These are phyloP conservation scores for Paraphoma chrysanthemicola DNA, from an alignment of 2,329 filamentous ascomycete species.

Conservation along the genomic window DNA sequence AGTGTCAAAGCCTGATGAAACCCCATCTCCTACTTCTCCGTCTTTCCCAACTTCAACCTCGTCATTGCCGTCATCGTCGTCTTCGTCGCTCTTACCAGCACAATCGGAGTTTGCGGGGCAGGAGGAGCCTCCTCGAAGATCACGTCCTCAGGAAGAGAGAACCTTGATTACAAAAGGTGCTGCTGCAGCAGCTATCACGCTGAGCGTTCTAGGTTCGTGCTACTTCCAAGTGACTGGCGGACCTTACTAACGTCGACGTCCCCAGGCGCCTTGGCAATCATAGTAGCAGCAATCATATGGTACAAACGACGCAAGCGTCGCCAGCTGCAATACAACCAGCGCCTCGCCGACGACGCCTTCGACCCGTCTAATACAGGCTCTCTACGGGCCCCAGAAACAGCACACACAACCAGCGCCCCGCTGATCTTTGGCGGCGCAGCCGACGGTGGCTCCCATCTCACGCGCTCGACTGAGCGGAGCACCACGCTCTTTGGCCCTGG, in stretches of 20 bases:
- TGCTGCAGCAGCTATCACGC: slow-evolving; percentile 39
- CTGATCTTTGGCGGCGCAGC: slow-evolving; percentile 10
- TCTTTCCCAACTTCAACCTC: background rate
- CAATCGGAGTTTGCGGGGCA: slow-evolving; percentile 10
- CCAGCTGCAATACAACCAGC: slow-evolving; percentile 14
- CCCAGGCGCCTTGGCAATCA: slow-evolving; percentile 35
- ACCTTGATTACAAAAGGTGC: slow-evolving; percentile 36
- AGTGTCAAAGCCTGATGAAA: background rate
- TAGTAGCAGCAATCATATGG: slow-evolving; percentile 30
- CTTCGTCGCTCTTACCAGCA: background rate
- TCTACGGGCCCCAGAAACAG: slow-evolving; percentile 28
- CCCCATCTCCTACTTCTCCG: background rate
- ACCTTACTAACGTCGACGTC: slow-evolving; percentile 1
- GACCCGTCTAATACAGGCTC: slow-evolving; percentile 30
- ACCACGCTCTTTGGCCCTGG: slow-evolving; percentile 35
- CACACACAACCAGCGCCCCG: slow-evolving; percentile 19
- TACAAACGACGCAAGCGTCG: slow-evolving; percentile 22
- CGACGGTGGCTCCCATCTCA: slow-evolving; percentile 20
- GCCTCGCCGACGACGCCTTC: slow-evolving; percentile 34
- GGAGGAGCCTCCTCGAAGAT: slow-evolving; percentile 8
- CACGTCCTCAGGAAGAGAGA: slow-evolving; percentile 8
- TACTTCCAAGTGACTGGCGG: background rate
- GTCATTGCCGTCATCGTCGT: no score
- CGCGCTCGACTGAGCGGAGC: slow-evolving; percentile 30
- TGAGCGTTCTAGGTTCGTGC: slow-evolving; percentile 36